phyloP scores from a whole-genome alignment of 345 rosid species.

The Rhodamnia rubescens region DNA sequence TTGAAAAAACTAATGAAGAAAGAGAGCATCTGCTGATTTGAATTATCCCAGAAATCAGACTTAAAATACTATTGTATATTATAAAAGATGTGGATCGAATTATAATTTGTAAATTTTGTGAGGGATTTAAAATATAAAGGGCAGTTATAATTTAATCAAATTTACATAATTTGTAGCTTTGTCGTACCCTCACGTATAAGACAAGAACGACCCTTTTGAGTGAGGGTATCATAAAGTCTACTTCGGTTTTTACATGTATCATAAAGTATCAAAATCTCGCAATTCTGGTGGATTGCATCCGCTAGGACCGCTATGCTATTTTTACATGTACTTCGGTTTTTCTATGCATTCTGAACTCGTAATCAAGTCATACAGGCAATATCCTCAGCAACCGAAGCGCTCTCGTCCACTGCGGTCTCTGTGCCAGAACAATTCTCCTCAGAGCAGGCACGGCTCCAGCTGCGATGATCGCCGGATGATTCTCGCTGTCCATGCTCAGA shows the following conservation, averaged over 20 bases:
- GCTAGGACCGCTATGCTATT: neutral
- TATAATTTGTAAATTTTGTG: neutral
- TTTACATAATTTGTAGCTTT: no score
- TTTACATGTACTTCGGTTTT: neutral
- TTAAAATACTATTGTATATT: neutral
- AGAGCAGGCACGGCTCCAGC: constrained; percentile 69
- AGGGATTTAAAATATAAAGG: neutral
- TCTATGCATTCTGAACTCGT: neutral
- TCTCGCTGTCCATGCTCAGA: constrained; percentile 77
- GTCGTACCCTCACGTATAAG: neutral
- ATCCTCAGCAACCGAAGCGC: constrained; percentile 66
- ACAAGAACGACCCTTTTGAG: neutral
- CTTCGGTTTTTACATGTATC: no score
- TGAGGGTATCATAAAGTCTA: neutral
- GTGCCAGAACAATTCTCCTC: constrained; percentile 56
- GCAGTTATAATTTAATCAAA: neutral
- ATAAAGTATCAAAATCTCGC: neutral
- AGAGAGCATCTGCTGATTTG: neutral
- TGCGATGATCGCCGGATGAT: constrained; percentile 55
- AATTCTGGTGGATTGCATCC: neutral
- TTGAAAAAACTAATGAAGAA: neutral
- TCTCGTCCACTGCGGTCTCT: constrained; percentile 59
- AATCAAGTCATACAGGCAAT: constrained; percentile 33
- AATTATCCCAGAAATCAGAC: neutral
- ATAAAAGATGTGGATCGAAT: neutral